Conservation (phyloP, 2,329 filamentous ascomycete genomes). For the Epichloe coenophiala region DNA sequence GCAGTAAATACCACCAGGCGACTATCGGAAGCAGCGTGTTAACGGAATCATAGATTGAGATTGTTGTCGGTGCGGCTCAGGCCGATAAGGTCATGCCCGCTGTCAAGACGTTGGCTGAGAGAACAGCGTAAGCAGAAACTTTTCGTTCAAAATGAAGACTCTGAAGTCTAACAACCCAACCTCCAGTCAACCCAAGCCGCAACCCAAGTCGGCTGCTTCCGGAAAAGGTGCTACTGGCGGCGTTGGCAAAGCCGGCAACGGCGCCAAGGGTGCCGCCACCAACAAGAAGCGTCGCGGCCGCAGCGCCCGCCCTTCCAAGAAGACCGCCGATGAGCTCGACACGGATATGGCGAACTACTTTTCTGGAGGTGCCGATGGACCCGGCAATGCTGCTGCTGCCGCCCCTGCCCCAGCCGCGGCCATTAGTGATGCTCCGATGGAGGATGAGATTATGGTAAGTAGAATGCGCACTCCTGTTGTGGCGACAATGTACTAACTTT, state of each 20-base stretch:
- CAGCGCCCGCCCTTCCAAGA: conserved; percentile 57
- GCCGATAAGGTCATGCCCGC: conserved; percentile 53
- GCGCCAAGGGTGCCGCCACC: conserved; percentile 32
- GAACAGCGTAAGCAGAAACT: conserved; percentile 47
- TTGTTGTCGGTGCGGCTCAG: conserved; percentile 67
- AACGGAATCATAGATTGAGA: conserved; percentile 55
- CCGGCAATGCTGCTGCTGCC: conserved; percentile 32
- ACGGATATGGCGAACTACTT: conserved; percentile 98
- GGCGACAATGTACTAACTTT: not conserved
- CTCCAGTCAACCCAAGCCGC: conserved; percentile 23
- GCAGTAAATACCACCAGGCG: not conserved
- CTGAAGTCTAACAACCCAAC: conserved; percentile 1
- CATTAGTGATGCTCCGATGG: conserved; percentile 48
- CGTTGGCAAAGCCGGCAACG: conserved; percentile 24
- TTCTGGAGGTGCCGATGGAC: conserved; percentile 32
- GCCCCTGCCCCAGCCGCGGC: conserved; percentile 27
- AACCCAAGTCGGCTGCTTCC: conserved; percentile 70
- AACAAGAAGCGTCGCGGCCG: conserved; percentile 43
- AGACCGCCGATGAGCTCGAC: conserved; percentile 91
- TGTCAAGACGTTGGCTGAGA: conserved; percentile 64
- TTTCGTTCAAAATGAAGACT: not conserved
- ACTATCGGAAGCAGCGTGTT: conserved; percentile 7
- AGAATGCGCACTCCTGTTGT: not conserved
- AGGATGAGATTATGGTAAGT: conserved; percentile 46
- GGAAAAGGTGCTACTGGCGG: conserved; percentile 38